These are phyloP conservation scores for Musa acuminata DNA, from an alignment of 176 grass and related monocot genomes.

Conservation along the genomic window DNA sequence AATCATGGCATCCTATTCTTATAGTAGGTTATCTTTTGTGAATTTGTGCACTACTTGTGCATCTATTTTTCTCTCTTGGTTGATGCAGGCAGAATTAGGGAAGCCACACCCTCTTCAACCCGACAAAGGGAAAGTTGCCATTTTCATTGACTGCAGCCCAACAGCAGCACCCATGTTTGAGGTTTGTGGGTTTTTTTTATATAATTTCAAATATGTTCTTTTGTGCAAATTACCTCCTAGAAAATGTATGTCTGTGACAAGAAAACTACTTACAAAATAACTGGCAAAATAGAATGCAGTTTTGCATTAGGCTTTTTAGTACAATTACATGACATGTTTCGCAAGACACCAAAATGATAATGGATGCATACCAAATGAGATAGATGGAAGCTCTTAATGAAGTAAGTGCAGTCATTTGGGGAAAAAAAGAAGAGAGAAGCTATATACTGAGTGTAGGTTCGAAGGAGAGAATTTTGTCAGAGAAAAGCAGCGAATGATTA, in stretches of 20 bases:
- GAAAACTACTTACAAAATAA: background rate
- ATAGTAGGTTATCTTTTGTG: background rate
- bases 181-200: conserved; percentile 33
- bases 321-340: background rate
- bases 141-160: conserved; percentile 79
- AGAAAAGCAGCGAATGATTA: background rate
- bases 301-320: background rate
- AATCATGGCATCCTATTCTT: background rate
- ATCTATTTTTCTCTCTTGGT: conserved; percentile 9
- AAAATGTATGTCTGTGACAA: background rate
- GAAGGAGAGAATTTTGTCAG: background rate
- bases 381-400: background rate
- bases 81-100: conserved; percentile 73
- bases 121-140: conserved; percentile 81
- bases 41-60: background rate
- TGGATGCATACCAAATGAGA: background rate
- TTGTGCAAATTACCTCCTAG: background rate
- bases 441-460: background rate
- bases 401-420: background rate
- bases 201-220: background rate
- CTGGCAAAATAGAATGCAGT: background rate
- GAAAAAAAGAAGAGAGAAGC: background rate
- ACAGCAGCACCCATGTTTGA: conserved; percentile 68
- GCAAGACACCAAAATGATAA: background rate
- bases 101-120: conserved; percentile 63